Percentiles rank a stretch among this genome's conserved stretches.
phyloP scores from a whole-genome alignment of 257 asterid genomes.

The Solanum peruvianum region DNA sequence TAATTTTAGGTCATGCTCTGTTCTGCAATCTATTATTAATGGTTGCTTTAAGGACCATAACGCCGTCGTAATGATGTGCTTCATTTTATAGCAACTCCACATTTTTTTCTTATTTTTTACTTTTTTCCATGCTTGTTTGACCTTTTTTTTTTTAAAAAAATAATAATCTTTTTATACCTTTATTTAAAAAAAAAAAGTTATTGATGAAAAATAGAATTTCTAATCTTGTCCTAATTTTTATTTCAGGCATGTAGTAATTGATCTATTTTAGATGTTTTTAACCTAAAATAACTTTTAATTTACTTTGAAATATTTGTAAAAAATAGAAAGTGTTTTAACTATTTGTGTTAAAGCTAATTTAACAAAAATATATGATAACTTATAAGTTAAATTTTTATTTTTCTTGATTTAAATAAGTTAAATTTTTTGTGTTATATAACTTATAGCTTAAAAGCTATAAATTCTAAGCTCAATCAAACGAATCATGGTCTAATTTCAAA shows the following conservation, averaged over 20 bases:
- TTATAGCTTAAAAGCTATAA: no score
- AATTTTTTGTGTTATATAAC: no score
- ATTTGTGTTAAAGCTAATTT: background rate
- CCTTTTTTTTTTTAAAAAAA: background rate
- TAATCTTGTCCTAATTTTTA: background rate
- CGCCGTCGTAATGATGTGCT: background rate
- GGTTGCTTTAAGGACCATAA: background rate
- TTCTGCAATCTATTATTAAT: background rate
- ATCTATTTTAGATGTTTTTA: background rate
- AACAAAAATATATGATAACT: background rate
- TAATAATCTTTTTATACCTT: background rate
- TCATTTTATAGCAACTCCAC: background rate
- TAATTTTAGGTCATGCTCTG: background rate
- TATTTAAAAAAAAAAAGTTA: background rate
- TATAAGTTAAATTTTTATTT: no score
- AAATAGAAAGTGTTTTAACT: background rate
- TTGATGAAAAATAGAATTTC: background rate
- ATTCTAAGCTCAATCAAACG: background rate
- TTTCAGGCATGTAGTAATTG: fast-evolving
- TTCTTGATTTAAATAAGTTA: no score
- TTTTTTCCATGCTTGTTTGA: background rate
- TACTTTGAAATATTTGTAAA: background rate
- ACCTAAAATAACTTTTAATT: no score
- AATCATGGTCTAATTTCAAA: background rate
- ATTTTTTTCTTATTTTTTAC: background rate